A percentile compares a stretch with the other conserved stretches of the same genome.
phyloP scores from a whole-genome alignment of 1,284 basidiomycete genomes.

The Cutaneotrichosporon cavernicola region DNA sequence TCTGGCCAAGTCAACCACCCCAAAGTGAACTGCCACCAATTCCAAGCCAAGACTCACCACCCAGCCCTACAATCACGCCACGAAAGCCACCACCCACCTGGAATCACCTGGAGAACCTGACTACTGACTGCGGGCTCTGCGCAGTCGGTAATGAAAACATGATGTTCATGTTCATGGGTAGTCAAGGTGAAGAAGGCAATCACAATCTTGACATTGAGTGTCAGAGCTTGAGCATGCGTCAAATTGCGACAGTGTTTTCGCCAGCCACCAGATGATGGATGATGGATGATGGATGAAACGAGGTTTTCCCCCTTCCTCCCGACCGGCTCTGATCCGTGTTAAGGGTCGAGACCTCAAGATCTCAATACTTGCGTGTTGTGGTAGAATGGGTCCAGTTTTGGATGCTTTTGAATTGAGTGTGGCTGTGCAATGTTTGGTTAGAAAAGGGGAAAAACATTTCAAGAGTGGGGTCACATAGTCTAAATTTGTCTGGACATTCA shows the following conservation, averaged over 20 bases:
- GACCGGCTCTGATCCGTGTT: too few relatives aligned
- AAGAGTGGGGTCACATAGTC: too few relatives aligned
- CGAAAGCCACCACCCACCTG: too few relatives aligned
- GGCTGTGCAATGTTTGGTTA: neutral
- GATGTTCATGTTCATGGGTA: neutral
- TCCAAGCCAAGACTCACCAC: too few relatives aligned
- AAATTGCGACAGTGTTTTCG: neutral
- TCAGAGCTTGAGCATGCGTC: neutral
- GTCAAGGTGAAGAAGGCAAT: neutral
- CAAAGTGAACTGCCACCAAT: too few relatives aligned
- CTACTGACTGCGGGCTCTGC: too few relatives aligned
- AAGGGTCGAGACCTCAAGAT: too few relatives aligned
- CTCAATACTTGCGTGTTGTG: too few relatives aligned
- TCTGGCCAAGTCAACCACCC: too few relatives aligned
- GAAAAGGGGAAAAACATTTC: too few relatives aligned
- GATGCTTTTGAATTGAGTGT: neutral
- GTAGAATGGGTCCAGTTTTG: neutral
- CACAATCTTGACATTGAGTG: neutral
- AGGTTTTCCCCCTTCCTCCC: neutral
- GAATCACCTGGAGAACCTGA: too few relatives aligned
- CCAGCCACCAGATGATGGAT: too few relatives aligned
- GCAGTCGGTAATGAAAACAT: neutral
- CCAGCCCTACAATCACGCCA: neutral
- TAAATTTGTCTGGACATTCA: neutral
- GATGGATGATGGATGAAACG: neutral